These are phyloP conservation scores for Mucor sp. DNA, from an alignment of 371 early-diverging fungal species.

Conservation along the genomic window DNA sequence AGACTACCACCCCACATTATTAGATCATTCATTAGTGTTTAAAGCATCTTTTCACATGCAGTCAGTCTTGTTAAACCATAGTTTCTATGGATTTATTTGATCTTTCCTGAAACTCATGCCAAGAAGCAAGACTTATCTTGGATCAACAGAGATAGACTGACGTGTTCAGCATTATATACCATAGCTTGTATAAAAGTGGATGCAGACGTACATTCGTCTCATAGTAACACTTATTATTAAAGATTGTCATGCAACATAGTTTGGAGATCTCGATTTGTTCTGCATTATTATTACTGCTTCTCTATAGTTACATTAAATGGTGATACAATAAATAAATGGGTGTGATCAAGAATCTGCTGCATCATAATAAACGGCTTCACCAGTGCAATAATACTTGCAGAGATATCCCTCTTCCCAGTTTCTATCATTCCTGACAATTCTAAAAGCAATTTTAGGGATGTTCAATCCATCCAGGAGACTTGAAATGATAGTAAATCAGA, in stretches of 20 bases:
- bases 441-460: background rate
- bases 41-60: background rate
- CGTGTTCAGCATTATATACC: background rate
- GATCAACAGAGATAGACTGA: background rate
- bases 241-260: background rate
- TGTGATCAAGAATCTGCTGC: background rate
- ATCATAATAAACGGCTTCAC: background rate
- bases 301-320: background rate
- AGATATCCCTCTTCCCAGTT: background rate
- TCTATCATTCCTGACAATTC: background rate
- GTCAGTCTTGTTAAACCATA: background rate
- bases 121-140: background rate
- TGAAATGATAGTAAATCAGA: background rate
- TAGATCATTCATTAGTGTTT: background rate
- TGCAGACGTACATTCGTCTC: background rate
- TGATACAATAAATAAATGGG: background rate
- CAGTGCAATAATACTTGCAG: background rate
- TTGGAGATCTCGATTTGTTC: background rate
- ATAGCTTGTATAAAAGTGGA: background rate
- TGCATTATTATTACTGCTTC: background rate
- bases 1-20: background rate
- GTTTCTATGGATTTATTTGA: background rate
- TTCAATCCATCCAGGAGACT: background rate
- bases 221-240: background rate
- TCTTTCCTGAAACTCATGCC: background rate